phyloP scores from a whole-genome alignment of 192 early-diverging fungal species.

The Coemansia erecta region DNA sequence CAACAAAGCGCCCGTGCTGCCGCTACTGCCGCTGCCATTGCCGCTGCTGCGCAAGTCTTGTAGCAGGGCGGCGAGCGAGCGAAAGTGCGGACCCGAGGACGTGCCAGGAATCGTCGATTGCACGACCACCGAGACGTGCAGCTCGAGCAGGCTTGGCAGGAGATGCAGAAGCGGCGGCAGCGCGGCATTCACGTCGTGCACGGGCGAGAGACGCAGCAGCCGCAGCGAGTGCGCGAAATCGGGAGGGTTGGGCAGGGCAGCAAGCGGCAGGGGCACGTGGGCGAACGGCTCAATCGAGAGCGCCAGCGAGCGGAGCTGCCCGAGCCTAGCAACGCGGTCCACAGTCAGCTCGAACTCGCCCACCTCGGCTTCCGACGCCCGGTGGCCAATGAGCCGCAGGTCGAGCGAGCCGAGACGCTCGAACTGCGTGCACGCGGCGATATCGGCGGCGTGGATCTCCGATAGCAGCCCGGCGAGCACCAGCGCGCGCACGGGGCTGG shows the following conservation, averaged over 20 bases:
- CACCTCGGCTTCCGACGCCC: not conserved
- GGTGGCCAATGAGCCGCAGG: constrained; percentile 3
- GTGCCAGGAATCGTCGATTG: no score
- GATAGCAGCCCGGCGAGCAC: constrained; percentile 10
- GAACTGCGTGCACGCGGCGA: constrained; percentile 6
- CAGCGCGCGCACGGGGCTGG: constrained; percentile 8
- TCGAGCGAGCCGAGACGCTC: constrained; percentile 1
- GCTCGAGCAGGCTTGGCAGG: not conserved
- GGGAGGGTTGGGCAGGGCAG: not conserved
- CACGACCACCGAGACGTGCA: not conserved
- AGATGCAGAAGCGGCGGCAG: not conserved
- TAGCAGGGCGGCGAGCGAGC: no score
- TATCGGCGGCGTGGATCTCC: not conserved
- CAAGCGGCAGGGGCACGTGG: not conserved
- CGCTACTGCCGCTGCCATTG: no score
- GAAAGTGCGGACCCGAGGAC: no score
- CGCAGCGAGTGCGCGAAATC: not conserved
- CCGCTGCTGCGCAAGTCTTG: no score
- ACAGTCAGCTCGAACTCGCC: not conserved
- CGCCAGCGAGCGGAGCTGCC: not conserved
- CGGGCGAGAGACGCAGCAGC: not conserved
- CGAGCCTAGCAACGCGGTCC: not conserved
- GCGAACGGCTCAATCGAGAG: not conserved
- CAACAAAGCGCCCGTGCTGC: no score
- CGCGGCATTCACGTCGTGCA: not conserved